Conservation (phyloP, 768 basidiomycete genomes). For the Hygrocybe coccinea region DNA sequence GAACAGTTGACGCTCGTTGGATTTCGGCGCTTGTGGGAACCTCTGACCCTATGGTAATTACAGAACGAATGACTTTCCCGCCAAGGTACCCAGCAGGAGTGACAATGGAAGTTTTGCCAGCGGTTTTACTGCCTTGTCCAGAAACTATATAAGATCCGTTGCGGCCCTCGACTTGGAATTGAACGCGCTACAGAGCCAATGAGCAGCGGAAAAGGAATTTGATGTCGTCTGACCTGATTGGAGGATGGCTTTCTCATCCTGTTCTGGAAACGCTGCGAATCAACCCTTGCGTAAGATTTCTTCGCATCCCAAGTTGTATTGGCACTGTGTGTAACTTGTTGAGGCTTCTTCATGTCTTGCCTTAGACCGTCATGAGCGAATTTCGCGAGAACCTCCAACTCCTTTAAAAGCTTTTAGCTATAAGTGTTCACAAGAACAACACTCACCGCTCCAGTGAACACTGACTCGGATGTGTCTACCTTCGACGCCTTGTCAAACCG, state of each 20-base stretch:
- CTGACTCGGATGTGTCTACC: conserved; percentile 47
- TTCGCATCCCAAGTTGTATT: conserved; percentile 19
- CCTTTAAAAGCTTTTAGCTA: conserved; percentile 14
- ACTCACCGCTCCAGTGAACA: conserved; percentile 34
- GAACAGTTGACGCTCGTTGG: conserved; percentile 38
- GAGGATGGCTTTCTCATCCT: conserved; percentile 28
- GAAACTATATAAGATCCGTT: conserved; percentile 3
- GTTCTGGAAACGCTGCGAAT: conserved; percentile 19
- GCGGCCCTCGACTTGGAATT: background rate
- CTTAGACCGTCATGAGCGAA: conserved; percentile 42
- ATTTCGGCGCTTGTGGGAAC: conserved; percentile 56
- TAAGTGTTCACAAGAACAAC: background rate
- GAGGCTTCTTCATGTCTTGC: conserved; percentile 46
- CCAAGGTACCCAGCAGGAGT: conserved; percentile 35
- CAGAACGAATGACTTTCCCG: conserved; percentile 35
- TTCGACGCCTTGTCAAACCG: conserved; percentile 38
- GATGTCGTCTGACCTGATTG: background rate
- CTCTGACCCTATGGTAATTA: conserved; percentile 52
- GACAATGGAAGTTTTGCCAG: conserved; percentile 3
- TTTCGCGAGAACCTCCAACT: conserved; percentile 42
- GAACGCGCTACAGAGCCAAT: background rate
- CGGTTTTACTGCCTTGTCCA: conserved; percentile 1
- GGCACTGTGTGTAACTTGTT: conserved; percentile 40
- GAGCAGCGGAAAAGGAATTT: background rate
- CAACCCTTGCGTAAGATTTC: background rate